A percentile compares a stretch with the other conserved stretches of the same genome.
Conservation (phyloP, 225 moss, liverwort and hornwort species). For the Neckera pumila region DNA sequence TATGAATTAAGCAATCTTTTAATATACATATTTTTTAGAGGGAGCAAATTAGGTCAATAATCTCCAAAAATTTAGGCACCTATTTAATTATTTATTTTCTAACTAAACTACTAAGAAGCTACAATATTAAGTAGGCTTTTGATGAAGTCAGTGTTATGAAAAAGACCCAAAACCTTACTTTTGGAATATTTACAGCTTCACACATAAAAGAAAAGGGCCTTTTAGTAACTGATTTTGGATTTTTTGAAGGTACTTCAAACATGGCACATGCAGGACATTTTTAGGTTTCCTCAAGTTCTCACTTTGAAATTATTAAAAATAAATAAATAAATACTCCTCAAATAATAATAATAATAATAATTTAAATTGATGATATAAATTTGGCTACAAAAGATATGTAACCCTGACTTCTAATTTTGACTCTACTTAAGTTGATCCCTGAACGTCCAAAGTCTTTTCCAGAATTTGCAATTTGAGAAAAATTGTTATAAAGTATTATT, state of each 20-base stretch:
- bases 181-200: background rate
- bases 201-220: background rate
- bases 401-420: background rate
- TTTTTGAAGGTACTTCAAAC: background rate
- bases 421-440: background rate
- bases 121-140: too few relatives aligned
- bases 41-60: too few relatives aligned
- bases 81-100: too few relatives aligned
- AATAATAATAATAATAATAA: too few relatives aligned
- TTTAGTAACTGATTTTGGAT: background rate
- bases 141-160: background rate
- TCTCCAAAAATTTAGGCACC: too few relatives aligned
- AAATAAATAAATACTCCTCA: background rate
- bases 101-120: too few relatives aligned
- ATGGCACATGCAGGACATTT: fast-evolving
- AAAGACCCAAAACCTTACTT: background rate
- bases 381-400: background rate
- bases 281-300: fast-evolving
- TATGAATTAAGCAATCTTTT: too few relatives aligned
- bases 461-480: too few relatives aligned
- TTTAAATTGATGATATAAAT: background rate
- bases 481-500: too few relatives aligned
- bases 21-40: too few relatives aligned
- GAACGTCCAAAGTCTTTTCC: too few relatives aligned
- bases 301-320: background rate